A percentile compares a stretch with the other conserved stretches of the same genome.
Evolutionary conservation across 257 asterid genomes (phyloP).

Genomic region (Marsdenia floribunda): DNA sequence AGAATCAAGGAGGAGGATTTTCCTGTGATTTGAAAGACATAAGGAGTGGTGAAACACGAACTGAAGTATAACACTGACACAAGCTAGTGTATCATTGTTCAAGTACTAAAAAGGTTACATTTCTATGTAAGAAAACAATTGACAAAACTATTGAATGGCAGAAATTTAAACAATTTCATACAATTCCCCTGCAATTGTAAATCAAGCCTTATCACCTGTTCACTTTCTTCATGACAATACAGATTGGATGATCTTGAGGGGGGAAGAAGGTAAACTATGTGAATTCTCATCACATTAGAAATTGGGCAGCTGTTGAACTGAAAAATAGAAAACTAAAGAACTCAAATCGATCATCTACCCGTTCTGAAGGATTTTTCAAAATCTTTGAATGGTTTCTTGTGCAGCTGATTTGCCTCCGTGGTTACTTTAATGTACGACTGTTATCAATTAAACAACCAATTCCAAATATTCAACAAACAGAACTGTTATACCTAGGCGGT

Average conservation of each 20-base stretch:
- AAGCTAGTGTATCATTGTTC: no score
- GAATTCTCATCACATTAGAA: neutral
- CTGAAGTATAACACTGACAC: neutral
- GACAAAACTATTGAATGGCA: neutral
- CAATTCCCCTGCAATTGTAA: neutral
- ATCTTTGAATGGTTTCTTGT: neutral
- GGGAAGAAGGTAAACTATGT: neutral
- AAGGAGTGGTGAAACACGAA: neutral
- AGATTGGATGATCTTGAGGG: neutral
- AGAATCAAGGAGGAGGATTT: neutral
- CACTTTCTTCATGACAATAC: neutral
- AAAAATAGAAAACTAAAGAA: neutral
- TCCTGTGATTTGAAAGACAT: neutral
- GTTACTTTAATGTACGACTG: neutral
- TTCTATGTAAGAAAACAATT: neutral
- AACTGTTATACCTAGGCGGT: slow-evolving; percentile 23
- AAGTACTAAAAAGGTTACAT: neutral
- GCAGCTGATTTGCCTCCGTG: neutral
- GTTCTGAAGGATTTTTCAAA: neutral
- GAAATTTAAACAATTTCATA: neutral
- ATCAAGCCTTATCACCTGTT: neutral
- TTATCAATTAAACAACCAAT: neutral
- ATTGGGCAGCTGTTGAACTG: neutral
- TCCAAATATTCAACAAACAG: neutral
- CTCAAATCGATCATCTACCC: neutral